Evolutionary conservation across 2,329 filamentous ascomycete genomes (phyloP), one percentile per base, ranked within the genome.

Genomic region (Metarhizium anisopliae): DNA sequence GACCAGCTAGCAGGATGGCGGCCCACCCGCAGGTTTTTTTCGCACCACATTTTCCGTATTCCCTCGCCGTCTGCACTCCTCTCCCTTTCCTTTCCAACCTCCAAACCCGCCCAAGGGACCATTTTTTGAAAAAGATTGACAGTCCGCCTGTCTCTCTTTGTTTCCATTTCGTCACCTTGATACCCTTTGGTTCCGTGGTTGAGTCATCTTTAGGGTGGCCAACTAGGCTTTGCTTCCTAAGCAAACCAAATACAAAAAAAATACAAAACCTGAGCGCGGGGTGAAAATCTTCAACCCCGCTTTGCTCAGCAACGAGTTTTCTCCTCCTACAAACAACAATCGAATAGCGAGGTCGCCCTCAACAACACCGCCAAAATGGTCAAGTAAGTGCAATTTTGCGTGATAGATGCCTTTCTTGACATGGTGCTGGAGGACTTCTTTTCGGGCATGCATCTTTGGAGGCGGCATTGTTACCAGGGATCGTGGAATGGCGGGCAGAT

Each of bases 361-460:
- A 73, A 73, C 75, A 87, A 84, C 74, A 89, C 91, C 89, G 90
- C 81, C 87, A 96, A 91, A 77, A 99, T 99, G 94, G 94, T 99
- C 77, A 96, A 97, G 92, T 96, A 88, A 88, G 92, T 93, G 4
- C 55, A 25, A 55, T 52, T 55, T 58, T 59, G 45, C 25, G 7
- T 13, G 7, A 49, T 25, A 3, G 13, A 49, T 49, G 10, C 45
- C 30, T 49, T 13, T 4, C 25, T 13, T 20, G 45, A 30, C 20
- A 30, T 25, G 8, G 14, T 30, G 6, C 45, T 47, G 20, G 45
- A n/a, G 16, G 45, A 14, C 10, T 29, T 11, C 45, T 49, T 18
- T 47, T 49, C 1, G 45, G 25, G 13, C 20, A 30, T 30, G 20
- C n/a, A 29, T 4, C 20, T 30, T 49, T n/a, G 13, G 45, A 18